These are phyloP conservation scores for Ustilago bromivora DNA, from an alignment of 1,284 basidiomycete genomes.

Conservation along the genomic window DNA sequence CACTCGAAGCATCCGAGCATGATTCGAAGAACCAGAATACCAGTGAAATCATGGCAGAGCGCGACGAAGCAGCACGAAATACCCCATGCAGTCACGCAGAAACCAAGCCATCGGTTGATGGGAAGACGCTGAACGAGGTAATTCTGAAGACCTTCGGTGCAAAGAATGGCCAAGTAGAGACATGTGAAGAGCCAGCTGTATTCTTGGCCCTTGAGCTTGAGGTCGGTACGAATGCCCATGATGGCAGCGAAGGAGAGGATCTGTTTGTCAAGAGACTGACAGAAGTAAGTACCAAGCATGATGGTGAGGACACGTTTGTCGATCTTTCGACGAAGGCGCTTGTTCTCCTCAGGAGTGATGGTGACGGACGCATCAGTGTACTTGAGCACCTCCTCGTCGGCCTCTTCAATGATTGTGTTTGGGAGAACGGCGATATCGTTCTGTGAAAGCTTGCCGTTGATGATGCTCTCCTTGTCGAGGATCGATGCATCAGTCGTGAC, in stretches of 20 bases:
- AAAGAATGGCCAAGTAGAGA: constrained; percentile 64
- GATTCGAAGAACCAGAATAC: constrained; percentile 57
- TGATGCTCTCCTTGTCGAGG: constrained; percentile 41
- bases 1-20: constrained; percentile 64
- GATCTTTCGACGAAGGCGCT: constrained; percentile 71
- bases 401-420: constrained; percentile 43
- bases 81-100: constrained; percentile 55
- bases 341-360: constrained; percentile 55
- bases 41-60: constrained; percentile 51
- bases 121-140: constrained; percentile 58
- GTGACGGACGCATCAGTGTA: constrained; percentile 35
- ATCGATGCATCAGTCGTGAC: constrained; percentile 40
- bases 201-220: constrained; percentile 55
- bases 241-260: constrained; percentile 75
- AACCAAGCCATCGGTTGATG: constrained; percentile 56
- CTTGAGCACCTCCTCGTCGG: constrained; percentile 45
- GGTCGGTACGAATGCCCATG: constrained; percentile 72
- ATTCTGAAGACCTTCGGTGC: constrained; percentile 46
- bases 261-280: constrained; percentile 74
- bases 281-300: constrained; percentile 75
- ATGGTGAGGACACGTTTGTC: constrained; percentile 74
- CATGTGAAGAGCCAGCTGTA: constrained; percentile 62
- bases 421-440: constrained; percentile 30
- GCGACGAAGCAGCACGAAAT: constrained; percentile 52
- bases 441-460: constrained; percentile 34